These are phyloP conservation scores for Colletotrichum graminicola DNA, from an alignment of 2,329 filamentous ascomycete genomes.

Conservation along the genomic window DNA sequence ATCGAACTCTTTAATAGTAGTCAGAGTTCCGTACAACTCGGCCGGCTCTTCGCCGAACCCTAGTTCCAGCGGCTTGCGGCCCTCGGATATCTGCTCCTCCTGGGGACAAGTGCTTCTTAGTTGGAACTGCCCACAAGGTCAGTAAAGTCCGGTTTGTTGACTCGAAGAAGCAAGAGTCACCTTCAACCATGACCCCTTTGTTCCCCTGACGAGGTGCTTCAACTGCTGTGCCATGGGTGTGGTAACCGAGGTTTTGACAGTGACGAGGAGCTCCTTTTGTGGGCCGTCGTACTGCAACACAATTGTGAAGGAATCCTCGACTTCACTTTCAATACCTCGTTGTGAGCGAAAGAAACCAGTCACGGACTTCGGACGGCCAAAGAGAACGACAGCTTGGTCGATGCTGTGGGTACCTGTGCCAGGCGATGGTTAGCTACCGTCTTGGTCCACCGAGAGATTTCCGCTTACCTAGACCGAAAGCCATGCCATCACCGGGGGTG, in stretches of 20 bases:
- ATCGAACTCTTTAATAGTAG: constrained; percentile 54
- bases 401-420: constrained; percentile 68
- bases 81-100: constrained; percentile 50
- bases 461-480: constrained; percentile 55
- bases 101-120: constrained; percentile 51
- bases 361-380: constrained; percentile 68
- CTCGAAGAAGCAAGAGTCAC: constrained; percentile 41
- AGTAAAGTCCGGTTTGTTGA: background rate
- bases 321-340: constrained; percentile 55
- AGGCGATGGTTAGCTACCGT: background rate
- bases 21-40: constrained; percentile 48
- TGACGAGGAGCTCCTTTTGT: constrained; percentile 63
- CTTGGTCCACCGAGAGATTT: too few species aligned
- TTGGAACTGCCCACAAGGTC: constrained; percentile 27
- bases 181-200: constrained; percentile 64
- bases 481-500: constrained; percentile 55
- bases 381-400: constrained; percentile 70
- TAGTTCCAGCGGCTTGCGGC: constrained; percentile 46
- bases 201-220: constrained; percentile 72
- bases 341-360: constrained; percentile 70
- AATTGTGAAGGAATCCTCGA: constrained; percentile 66
- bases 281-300: constrained; percentile 66
- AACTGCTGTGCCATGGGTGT: constrained; percentile 71
- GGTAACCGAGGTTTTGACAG: constrained; percentile 70
- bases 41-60: constrained; percentile 53